These are phyloP conservation scores for Monilinia aucupariae DNA, from an alignment of 2,329 filamentous ascomycete species.

Conservation along the genomic window DNA sequence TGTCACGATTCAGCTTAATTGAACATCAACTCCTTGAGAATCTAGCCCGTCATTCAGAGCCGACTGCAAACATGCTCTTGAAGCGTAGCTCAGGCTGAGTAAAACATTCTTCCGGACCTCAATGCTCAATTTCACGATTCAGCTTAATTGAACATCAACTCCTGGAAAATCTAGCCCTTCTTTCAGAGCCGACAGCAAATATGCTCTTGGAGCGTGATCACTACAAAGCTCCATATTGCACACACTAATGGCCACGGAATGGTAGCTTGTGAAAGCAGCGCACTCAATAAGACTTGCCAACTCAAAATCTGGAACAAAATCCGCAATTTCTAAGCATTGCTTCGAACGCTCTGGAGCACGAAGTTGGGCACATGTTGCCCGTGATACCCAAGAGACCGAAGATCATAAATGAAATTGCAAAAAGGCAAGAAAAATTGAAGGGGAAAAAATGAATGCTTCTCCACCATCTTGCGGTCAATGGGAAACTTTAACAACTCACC, in stretches of 20 bases:
- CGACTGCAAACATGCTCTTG: neutral
- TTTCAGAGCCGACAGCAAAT: neutral
- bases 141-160: neutral
- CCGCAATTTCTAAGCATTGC: conserved; percentile 1
- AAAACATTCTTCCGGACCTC: neutral
- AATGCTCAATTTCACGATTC: neutral
- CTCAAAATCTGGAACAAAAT: conserved; percentile 11
- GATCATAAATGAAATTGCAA: neutral
- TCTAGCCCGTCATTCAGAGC: neutral
- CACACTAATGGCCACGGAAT: conserved; percentile 5
- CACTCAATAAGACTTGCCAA: neutral
- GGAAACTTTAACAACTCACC: conserved; percentile 1
- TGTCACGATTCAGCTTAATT: neutral
- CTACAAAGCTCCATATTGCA: conserved; percentile 4
- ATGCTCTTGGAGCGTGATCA: neutral
- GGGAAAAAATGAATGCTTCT: neutral
- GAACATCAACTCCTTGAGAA: neutral
- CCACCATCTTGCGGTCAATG: conserved; percentile 13
- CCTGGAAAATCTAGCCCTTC: neutral
- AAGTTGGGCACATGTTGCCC: neutral
- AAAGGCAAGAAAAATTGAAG: conserved; percentile 3
- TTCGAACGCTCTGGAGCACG: conserved; percentile 8
- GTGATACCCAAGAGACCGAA: conserved; percentile 3
- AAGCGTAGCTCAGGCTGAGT: neutral
- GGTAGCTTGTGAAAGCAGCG: neutral